A percentile compares a stretch with the other conserved stretches of the same genome.
phyloP scores from a whole-genome alignment of 176 grass and related monocot species.

The Hordeum marinum region DNA sequence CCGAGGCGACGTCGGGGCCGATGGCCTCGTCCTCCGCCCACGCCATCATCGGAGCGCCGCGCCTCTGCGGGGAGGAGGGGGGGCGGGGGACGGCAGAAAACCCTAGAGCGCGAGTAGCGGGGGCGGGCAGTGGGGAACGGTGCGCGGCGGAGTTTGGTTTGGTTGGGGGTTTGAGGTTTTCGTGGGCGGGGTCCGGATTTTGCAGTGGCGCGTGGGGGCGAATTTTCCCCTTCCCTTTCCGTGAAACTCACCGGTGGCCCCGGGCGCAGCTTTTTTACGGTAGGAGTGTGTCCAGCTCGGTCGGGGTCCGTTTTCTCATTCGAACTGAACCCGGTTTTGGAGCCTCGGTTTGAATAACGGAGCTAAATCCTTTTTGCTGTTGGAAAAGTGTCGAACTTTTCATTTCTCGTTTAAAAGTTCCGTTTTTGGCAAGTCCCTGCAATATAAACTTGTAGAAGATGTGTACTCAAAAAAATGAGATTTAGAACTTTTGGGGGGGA shows the following conservation, averaged over 20 bases:
- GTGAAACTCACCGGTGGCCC: not conserved
- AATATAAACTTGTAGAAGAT: too few species aligned
- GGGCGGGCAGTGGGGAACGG: not conserved
- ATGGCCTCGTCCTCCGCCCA: constrained; percentile 87
- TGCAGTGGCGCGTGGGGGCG: not conserved
- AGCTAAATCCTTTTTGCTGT: too few species aligned
- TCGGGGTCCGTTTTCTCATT: too few species aligned
- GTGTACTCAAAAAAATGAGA: too few species aligned
- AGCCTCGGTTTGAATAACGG: too few species aligned
- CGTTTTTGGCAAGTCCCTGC: too few species aligned
- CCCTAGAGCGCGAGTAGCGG: constrained; percentile 39
- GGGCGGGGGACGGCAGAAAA: constrained; percentile 19
- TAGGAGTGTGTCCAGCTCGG: too few species aligned
- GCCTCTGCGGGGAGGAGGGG: not conserved
- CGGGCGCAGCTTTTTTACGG: not conserved
- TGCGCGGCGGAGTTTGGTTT: constrained; percentile 9
- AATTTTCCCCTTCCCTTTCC: not conserved
- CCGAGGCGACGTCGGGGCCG: constrained; percentile 80
- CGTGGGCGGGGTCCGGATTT: constrained; percentile 19
- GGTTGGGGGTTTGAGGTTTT: not conserved
- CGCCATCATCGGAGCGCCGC: constrained; percentile 55
- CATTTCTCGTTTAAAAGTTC: too few species aligned
- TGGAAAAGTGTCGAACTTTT: too few species aligned
- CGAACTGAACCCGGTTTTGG: too few species aligned
- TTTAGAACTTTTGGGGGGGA: too few species aligned